A percentile compares a stretch with the other conserved stretches of the same genome.
Evolutionary conservation across 2,329 filamentous ascomycete species (phyloP).

Genomic region (Penicillium sp.): DNA sequence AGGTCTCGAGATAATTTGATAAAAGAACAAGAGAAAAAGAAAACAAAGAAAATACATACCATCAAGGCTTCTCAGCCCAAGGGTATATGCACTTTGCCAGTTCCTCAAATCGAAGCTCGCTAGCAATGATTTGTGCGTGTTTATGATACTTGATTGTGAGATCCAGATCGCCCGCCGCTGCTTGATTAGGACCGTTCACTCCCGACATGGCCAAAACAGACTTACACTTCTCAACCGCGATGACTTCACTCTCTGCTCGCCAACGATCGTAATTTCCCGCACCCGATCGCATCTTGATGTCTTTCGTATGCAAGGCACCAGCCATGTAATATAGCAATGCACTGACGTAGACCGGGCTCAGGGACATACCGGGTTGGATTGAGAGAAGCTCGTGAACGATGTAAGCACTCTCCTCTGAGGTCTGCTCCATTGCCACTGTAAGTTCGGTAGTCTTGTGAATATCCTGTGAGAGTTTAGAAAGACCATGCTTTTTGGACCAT

Average conservation of each 20-base stretch:
- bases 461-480: background rate
- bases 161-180: background rate
- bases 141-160: background rate
- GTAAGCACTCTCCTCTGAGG: background rate
- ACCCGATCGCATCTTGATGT: background rate
- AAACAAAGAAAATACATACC: background rate
- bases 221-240: background rate
- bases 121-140: background rate
- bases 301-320: background rate
- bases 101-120: background rate
- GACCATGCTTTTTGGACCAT: background rate
- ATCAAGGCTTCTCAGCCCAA: background rate
- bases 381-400: conserved; percentile 3
- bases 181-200: background rate
- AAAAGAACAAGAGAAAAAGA: background rate
- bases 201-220: background rate
- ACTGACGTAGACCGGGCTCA: background rate
- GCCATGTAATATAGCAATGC: background rate
- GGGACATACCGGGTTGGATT: background rate
- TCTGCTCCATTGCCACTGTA: background rate
- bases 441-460: background rate
- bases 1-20: background rate
- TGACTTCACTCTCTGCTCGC: background rate
- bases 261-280: background rate
- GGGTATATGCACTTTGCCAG: background rate